Percentiles rank a stretch among this genome's conserved stretches.
These are phyloP conservation scores for Pichia sp. DNA, from an alignment of 1,139 yeast genomes.

Conservation along the genomic window DNA sequence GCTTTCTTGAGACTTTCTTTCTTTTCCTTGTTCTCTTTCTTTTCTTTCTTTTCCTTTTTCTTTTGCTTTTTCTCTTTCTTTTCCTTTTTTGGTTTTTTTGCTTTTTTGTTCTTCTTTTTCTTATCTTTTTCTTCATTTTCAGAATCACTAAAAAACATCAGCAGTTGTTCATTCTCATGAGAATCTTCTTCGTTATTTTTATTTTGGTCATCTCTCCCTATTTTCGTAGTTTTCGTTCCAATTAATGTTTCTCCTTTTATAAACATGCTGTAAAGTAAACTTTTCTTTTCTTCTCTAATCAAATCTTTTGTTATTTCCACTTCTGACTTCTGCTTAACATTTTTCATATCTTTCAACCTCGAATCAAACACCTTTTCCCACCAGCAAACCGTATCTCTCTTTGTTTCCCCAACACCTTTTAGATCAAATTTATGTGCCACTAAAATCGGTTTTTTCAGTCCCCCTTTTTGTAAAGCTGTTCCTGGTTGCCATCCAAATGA, in stretches of 20 bases:
- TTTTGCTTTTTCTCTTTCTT: too few species aligned
- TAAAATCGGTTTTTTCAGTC: slow-evolving; percentile 74
- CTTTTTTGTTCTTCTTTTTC: not conserved
- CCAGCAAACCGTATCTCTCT: slow-evolving; percentile 79
- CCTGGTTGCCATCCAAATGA: slow-evolving; percentile 92
- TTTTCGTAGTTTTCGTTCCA: slow-evolving; percentile 42
- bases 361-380: slow-evolving; percentile 96
- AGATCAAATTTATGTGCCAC: slow-evolving; percentile 87
- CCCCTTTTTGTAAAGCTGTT: slow-evolving; percentile 72
- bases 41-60: slow-evolving; percentile 8
- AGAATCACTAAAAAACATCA: slow-evolving; percentile 15
- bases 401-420: slow-evolving; percentile 71
- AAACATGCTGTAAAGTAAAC: slow-evolving; percentile 63
- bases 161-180: slow-evolving; percentile 15
- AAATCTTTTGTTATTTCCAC: slow-evolving; percentile 28
- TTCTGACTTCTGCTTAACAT: not conserved
- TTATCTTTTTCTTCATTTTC: slow-evolving; percentile 8
- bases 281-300: slow-evolving; percentile 17
- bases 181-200: slow-evolving; percentile 8
- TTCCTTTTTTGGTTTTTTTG: slow-evolving; percentile 7
- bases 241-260: slow-evolving; percentile 77
- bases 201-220: slow-evolving; percentile 25
- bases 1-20: not conserved
- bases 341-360: slow-evolving; percentile 58
- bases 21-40: slow-evolving; percentile 6